These are phyloP conservation scores for Cornus controversa DNA, from an alignment of 148 eudicot species.

Conservation along the genomic window DNA sequence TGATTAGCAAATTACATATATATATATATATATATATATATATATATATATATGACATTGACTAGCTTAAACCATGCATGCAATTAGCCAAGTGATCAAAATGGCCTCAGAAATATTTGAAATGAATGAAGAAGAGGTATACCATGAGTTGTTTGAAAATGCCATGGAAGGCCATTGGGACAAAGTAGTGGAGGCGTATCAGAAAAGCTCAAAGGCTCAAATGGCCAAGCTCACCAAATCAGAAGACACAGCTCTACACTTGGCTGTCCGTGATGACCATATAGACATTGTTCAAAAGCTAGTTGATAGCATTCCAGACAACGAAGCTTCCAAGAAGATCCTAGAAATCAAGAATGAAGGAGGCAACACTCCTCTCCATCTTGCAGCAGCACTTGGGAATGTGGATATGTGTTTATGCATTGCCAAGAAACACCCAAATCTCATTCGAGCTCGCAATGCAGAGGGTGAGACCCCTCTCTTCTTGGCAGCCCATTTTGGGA, in stretches of 20 bases:
- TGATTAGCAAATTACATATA: too few species aligned
- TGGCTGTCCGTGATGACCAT: background rate
- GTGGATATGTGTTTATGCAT: background rate
- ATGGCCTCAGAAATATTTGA: too few species aligned
- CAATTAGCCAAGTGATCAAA: too few species aligned
- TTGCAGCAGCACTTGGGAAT: slow-evolving; percentile 16
- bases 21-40: too few species aligned
- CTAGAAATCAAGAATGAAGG: background rate
- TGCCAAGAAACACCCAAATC: background rate
- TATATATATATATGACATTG: too few species aligned
- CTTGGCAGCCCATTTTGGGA: slow-evolving; percentile 17
- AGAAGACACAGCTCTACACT: slow-evolving; percentile 18
- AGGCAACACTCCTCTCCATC: slow-evolving; percentile 24
- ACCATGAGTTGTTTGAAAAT: slow-evolving; percentile 1
- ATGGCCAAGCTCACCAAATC: slow-evolving; percentile 8
- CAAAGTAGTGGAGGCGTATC: background rate
- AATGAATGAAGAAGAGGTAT: background rate
- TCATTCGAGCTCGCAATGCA: background rate
- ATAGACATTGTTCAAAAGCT: background rate
- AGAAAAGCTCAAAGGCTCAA: background rate
- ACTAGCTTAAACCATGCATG: too few species aligned
- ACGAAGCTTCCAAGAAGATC: too few species aligned
- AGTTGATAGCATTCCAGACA: background rate
- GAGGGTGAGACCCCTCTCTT: slow-evolving; percentile 20
- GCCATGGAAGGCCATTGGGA: slow-evolving; percentile 17